Base-by-base conservation (phyloP, 129 eudicot species). In the Flaveria robusta region DNA sequence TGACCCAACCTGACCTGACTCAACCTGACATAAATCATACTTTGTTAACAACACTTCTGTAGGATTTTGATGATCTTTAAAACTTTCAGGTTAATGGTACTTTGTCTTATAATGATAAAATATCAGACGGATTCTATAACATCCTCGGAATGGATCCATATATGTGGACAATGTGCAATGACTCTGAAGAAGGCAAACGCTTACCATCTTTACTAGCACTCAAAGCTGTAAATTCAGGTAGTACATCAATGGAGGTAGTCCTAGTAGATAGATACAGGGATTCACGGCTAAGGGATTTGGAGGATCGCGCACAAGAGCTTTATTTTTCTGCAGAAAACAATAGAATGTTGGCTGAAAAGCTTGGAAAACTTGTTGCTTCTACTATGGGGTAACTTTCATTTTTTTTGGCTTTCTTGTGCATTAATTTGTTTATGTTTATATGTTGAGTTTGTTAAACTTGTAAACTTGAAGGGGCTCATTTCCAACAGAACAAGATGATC, bases 111-210 rank as follows among this genome's bases (percentile, higher is more conserved):
- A 76, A 81, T 59, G 98, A 94, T 77, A 91, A 84, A 83, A 86
- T 94, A 77, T 83, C 97, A 12, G 98, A 94, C 79, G 98, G 98
- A 29, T 94, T 94, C 79, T 94, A 91, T 63, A 88, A 82, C 83
- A 91, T 94, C 66, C 66, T 87, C 20, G 98, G 98, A 72, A 91
- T 94, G 97, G 86, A 94, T 81, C 98, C 98, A 18, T 86, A 88
- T 60, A 70, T 94, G 75, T 94, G 98, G 98, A 66, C 76, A 62
- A 79, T 91, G 89, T 94, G 98, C 80, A 85, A 81, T 72, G 87
- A 82, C 11, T 39, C 63, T 7, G 93, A 91, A 67, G 93, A 88
- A 83, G 89, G 89, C 63, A 83, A 74, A 86, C 81, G 68, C 14
- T 41, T 94, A 72, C 98, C 98, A 4, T 83, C 98, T 46, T 75